Base-by-base conservation (phyloP, 768 basidiomycete species). In the Trametes elegans region DNA sequence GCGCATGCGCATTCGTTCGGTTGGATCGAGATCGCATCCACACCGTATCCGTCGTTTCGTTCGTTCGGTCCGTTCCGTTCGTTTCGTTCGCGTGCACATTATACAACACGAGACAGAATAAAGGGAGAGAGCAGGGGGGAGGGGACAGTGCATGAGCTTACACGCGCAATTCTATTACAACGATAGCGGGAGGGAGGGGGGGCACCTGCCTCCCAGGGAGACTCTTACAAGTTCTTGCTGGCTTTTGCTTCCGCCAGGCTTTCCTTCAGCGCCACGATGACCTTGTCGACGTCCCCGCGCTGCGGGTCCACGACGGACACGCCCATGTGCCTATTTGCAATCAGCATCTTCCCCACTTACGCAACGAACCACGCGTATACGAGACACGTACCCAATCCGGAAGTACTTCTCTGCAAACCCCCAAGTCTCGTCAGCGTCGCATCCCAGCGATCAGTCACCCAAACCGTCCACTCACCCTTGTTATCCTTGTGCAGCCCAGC, bases 401-500 rank as follows among this genome's bases (percentile, higher is more conserved):
- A 96, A 93, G 71, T 96, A 96, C 65, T 85, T 87, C 66, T 88
- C 88, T 89, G 59, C 23, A 58, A 21, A 51, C 26, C 10, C n/a
- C 16, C 27, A 9, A 29, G 49, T 11, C 7, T 27, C 13, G 29
- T 35, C 19, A 58, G 69, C 35, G 18, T 19, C 18, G 21, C 18
- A 7, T 24, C 19, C 66, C 26, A 11, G 11, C n/a, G 34, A 43
- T 10, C 0, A 28, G 1, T 24, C 11, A 39, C 26, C 7, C 7
- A 23, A 2, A 24, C 1, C 9, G 1, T 23, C 13, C 11, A 69
- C 75, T n/a, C 32, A 85, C 88, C 87, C 76, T 91, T 93, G 71
- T 92, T 85, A 32, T 77, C 80, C 54, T 83, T 80, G 70, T 96
- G 90, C 58, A 99, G 70, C 9, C 97, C 96, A 32, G 87, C 94